These are phyloP conservation scores for Collybia nuda DNA, from an alignment of 768 basidiomycete species.

Conservation along the genomic window DNA sequence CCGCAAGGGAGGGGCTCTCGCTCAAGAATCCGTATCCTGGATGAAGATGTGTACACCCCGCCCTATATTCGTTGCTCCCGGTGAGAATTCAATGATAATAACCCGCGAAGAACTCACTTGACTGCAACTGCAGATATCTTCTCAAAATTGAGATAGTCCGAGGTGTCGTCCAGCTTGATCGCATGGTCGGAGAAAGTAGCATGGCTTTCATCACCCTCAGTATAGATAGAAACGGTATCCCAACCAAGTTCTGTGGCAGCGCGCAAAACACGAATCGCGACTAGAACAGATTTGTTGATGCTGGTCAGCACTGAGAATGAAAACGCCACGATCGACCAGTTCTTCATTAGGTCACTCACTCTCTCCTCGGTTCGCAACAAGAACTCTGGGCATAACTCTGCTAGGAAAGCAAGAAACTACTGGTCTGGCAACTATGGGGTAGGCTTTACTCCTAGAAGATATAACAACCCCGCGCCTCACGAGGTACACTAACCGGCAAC, in stretches of 20 bases:
- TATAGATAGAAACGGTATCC: slow-evolving; percentile 87
- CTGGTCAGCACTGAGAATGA: slow-evolving; percentile 8
- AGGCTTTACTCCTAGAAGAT: no score
- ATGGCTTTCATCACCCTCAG: slow-evolving; percentile 79
- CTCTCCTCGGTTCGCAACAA: slow-evolving; percentile 78
- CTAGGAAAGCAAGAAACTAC: not conserved
- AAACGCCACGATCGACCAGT: slow-evolving; percentile 17
- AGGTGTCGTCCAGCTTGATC: slow-evolving; percentile 82
- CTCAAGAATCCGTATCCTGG: slow-evolving; percentile 84
- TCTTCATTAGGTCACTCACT: slow-evolving; percentile 30
- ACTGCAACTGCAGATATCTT: slow-evolving; percentile 26
- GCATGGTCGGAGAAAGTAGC: slow-evolving; percentile 82
- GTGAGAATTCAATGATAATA: no score
- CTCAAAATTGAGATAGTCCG: slow-evolving; percentile 31
- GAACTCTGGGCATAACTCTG: slow-evolving; percentile 53
- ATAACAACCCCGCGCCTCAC: not conserved
- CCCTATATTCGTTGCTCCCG: slow-evolving; percentile 11
- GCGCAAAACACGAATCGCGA: slow-evolving; percentile 88
- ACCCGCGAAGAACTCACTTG: no score
- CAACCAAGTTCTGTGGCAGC: slow-evolving; percentile 59
- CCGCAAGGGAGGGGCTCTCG: slow-evolving; percentile 79
- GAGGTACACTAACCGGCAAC: no score
- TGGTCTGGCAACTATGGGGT: not conserved
- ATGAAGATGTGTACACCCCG: slow-evolving; percentile 36
- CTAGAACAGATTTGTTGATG: slow-evolving; percentile 31